Base-by-base conservation (phyloP, 1,139 yeast species). In the Magnusiomyces tetraspermus region DNA sequence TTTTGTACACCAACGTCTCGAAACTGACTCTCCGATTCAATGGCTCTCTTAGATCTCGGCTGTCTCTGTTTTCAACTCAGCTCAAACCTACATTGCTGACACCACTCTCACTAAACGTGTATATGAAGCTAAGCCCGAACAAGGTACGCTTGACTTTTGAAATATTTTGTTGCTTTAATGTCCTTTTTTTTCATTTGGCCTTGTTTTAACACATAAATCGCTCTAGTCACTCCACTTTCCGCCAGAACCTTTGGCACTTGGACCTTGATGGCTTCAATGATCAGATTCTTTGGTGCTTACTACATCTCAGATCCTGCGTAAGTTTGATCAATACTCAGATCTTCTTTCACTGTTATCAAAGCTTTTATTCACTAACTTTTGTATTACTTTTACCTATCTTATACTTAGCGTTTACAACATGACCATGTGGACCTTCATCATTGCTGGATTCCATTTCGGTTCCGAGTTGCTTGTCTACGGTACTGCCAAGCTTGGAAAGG, bases 191-290 rank as follows among this genome's bases (percentile, higher is more conserved):
- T 46, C 23, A 38, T 17, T 10, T 17, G 17, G 26, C 11, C 40
- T 30, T 26, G 30, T 44, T 40, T 17, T 38, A 15, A 30, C 24
- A 3, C 11, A 5, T 40, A 6, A 6, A 28, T 48, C 19, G n/a
- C n/a, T 41, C 19, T 24, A 59, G 76, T 90, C 21, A 87, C 96
- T 0, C 73, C 77, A 5, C 75, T 92, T 60, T 82, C 95, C 60
- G 96, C 97, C 10, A 78, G 98, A 63, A 92, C 98, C 0, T 92
- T 92, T 68, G 98, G 98, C 31, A 92, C 98, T 0, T 92, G 98
- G 98, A 92, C 98, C 0, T 74, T 90, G 51, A 77, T 90, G 60
- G 83, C 97, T 1, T 80, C 96, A 1, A 75, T 92, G 45, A 82
- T 92, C 50, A 80, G 98, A 66, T 76, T 83, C 59, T 89, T 86